Conservation (phyloP, 1,139 yeast species). For the Saccharomycopsis phalli region DNA sequence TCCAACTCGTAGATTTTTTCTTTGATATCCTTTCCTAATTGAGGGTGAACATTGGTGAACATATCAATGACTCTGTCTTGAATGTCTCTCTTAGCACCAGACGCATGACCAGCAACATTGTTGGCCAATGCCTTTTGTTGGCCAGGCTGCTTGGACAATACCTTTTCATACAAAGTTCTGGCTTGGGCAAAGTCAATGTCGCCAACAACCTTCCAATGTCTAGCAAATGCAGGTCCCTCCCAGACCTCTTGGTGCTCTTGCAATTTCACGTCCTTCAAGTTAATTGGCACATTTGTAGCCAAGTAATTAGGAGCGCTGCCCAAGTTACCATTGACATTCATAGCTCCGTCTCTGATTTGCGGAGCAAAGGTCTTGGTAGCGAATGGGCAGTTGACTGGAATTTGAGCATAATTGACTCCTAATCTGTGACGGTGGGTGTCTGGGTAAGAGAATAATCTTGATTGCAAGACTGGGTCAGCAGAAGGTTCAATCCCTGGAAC, state of each 20-base stretch:
- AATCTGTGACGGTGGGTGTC: conserved; percentile 56
- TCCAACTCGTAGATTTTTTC: conserved; percentile 49
- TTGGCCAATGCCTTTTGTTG: conserved; percentile 80
- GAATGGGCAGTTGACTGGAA: conserved; percentile 60
- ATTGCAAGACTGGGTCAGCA: conserved; percentile 52
- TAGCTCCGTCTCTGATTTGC: conserved; percentile 78
- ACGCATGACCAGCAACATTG: conserved; percentile 71
- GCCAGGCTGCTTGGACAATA: conserved; percentile 63
- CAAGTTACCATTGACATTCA: conserved; percentile 77
- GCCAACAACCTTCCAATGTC: conserved; percentile 75
- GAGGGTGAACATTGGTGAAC: conserved; percentile 65
- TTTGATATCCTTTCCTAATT: conserved; percentile 54
- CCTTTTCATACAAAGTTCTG: conserved; percentile 57
- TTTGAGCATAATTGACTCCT: conserved; percentile 54
- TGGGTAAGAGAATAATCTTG: conserved; percentile 49
- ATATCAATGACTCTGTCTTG: conserved; percentile 75
- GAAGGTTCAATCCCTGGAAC: conserved; percentile 54
- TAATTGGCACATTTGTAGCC: conserved; percentile 46
- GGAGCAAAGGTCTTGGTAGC: conserved; percentile 47
- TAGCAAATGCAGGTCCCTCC: conserved; percentile 81
- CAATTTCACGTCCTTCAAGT: conserved; percentile 32
- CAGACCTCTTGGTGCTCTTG: conserved; percentile 75
- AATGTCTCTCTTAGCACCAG: conserved; percentile 60
- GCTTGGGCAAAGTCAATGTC: conserved; percentile 65
- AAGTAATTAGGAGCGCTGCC: conserved; percentile 79